Conservation (phyloP, 2,329 filamentous ascomycete species). For the Pyrenophora graminea region DNA sequence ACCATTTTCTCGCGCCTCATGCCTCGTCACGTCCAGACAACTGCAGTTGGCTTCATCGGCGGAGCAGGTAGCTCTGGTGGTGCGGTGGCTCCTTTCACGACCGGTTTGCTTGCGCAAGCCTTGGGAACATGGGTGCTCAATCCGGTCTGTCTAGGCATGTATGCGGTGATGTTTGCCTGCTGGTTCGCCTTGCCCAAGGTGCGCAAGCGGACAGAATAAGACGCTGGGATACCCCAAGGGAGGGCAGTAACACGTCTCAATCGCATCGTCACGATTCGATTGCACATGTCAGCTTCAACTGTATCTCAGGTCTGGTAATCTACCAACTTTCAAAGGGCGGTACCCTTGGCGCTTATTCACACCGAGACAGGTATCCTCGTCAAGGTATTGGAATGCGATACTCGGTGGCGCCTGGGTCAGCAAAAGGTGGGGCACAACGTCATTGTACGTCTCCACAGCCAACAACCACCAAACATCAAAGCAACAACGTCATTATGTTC, state of each 20-base stretch:
- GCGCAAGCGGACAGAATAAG: constrained; percentile 65
- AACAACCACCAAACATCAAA: not conserved
- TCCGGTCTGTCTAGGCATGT: constrained; percentile 70
- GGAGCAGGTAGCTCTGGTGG: constrained; percentile 72
- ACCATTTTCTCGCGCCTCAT: constrained; percentile 66
- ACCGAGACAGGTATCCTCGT: too few species aligned
- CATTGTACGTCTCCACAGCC: too few species aligned
- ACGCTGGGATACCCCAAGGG: not conserved
- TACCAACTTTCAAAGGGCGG: not conserved
- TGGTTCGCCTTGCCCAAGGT: constrained; percentile 65
- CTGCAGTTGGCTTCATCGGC: constrained; percentile 68
- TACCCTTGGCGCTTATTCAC: too few species aligned
- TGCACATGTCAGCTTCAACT: too few species aligned
- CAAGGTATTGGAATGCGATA: too few species aligned
- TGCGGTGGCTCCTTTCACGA: constrained; percentile 68
- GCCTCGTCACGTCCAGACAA: constrained; percentile 63
- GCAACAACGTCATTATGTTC: constrained; percentile 13
- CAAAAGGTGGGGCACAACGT: too few species aligned
- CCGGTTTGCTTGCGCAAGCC: constrained; percentile 65
- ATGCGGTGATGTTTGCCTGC: constrained; percentile 66
- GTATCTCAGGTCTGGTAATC: not conserved
- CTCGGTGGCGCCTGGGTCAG: too few species aligned
- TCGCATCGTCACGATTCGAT: not conserved
- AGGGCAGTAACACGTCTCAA: not conserved
- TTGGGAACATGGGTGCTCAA: constrained; percentile 66